phyloP scores from a whole-genome alignment of 1,284 basidiomycete genomes.

The Erythrobasidium hasegawianum region DNA sequence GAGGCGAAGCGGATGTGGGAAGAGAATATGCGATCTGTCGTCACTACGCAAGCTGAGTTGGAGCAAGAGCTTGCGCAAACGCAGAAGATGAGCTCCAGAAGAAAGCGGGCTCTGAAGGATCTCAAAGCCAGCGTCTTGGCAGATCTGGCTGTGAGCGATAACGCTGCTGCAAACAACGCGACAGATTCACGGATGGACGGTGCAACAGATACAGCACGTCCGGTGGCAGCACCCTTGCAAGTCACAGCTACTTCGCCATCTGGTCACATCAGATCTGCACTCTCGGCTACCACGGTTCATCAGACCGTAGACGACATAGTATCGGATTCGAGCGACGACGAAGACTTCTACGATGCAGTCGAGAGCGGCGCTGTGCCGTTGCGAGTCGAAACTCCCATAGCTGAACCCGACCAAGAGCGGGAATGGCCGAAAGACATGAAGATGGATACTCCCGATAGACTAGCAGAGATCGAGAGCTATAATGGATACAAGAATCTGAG shows the following conservation, averaged over 20 bases:
- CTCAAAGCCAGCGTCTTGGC: conserved; percentile 34
- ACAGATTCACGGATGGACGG: not conserved
- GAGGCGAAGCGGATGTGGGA: conserved; percentile 74
- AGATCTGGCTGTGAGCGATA: not conserved
- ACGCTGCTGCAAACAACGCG: not conserved
- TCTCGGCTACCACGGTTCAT: not conserved
- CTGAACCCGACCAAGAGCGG: conserved; percentile 21
- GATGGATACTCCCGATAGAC: conserved; percentile 39
- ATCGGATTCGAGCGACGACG: conserved; percentile 71
- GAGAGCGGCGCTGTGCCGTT: conserved; percentile 66
- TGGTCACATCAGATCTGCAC: not conserved
- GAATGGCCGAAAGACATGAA: conserved; percentile 41
- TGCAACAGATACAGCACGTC: not conserved
- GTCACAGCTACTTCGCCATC: not conserved
- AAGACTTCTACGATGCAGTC: conserved; percentile 97
- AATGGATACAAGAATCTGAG: conserved; percentile 68
- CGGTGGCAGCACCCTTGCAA: not conserved
- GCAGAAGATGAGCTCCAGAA: conserved; percentile 50
- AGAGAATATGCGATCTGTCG: conserved; percentile 80
- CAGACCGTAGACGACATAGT: conserved; percentile 49
- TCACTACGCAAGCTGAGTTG: conserved; percentile 77
- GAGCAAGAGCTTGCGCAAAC: conserved; percentile 65
- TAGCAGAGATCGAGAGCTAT: conserved; percentile 58
- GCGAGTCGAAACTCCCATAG: conserved; percentile 38
- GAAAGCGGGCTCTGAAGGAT: conserved; percentile 51